Conservation (phyloP, 2,329 filamentous ascomycete species). For the Calonectria pteridis region DNA sequence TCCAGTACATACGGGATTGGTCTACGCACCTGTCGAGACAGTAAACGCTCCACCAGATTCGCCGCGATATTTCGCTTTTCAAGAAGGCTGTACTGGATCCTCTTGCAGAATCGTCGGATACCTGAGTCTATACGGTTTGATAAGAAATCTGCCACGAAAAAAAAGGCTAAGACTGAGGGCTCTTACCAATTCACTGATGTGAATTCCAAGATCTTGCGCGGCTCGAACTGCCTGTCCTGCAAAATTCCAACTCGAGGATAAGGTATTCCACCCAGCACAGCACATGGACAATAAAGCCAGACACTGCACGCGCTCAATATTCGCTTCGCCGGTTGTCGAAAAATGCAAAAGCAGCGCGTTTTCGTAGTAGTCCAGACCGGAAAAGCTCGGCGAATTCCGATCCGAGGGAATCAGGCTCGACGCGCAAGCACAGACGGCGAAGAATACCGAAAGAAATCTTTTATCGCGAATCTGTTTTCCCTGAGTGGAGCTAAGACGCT, state of each 20-base stretch:
- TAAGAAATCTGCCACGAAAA: neutral
- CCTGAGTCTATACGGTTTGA: no score
- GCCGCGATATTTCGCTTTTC: conserved; percentile 36
- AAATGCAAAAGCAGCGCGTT: conserved; percentile 24
- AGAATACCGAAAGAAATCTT: conserved; percentile 46
- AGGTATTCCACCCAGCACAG: conserved; percentile 47
- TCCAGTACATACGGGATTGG: no score
- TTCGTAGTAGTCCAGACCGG: conserved; percentile 34
- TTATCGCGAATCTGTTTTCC: conserved; percentile 18
- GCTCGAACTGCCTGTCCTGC: conserved; percentile 45
- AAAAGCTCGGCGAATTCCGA: conserved; percentile 41
- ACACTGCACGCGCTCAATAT: conserved; percentile 45
- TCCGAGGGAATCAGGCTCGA: conserved; percentile 38
- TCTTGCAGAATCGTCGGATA: neutral
- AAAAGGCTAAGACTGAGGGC: neutral
- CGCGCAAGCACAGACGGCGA: conserved; percentile 46
- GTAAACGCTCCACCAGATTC: conserved; percentile 48
- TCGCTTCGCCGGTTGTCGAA: conserved; percentile 43
- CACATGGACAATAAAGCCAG: conserved; percentile 47
- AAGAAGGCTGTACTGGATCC: conserved; percentile 8
- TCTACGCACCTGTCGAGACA: conserved; percentile 42
- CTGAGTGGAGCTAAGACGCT: conserved; percentile 22
- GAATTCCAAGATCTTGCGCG: conserved; percentile 45
- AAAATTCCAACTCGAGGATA: conserved; percentile 45
- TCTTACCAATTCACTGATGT: conserved; percentile 40